Evolutionary conservation across 345 rosid species (phyloP).

Genomic region (Nasturtium officinale): DNA sequence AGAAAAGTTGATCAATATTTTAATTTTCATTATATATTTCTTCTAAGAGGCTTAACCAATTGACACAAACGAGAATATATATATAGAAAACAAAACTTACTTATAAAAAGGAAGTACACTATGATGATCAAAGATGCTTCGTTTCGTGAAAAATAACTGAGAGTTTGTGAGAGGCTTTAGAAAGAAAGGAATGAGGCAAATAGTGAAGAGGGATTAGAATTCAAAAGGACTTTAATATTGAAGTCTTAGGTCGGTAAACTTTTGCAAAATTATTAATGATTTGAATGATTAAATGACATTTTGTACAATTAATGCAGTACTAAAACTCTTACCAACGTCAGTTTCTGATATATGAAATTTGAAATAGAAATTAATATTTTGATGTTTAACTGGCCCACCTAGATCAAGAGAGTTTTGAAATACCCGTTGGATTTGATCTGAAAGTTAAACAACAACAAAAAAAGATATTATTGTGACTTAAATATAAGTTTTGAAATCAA

Average conservation of each 20-base stretch:
- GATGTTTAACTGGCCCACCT: not conserved
- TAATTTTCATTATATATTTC: not conserved
- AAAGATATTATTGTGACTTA: not conserved
- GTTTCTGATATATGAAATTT: conserved; percentile 35
- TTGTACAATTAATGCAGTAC: conserved; percentile 19
- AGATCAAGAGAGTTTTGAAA: not conserved
- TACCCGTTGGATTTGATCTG: not conserved
- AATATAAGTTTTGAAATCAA: not conserved
- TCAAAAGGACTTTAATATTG: not conserved
- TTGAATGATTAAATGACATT: conserved; percentile 22
- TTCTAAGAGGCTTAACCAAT: not conserved
- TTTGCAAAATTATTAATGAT: not conserved
- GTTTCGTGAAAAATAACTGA: not conserved
- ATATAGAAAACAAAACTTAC: not conserved
- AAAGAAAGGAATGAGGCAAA: not conserved
- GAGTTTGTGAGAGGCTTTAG: not conserved
- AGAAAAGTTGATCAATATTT: not conserved
- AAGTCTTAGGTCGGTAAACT: not conserved
- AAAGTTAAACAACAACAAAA: not conserved
- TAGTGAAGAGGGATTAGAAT: conserved; percentile 10
- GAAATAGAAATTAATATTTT: conserved; percentile 15
- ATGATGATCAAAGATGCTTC: conserved; percentile 1
- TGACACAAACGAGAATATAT: not conserved
- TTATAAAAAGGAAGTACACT: not conserved
- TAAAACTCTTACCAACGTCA: conserved; percentile 27